Evolutionary conservation across 2,329 filamentous ascomycete species (phyloP).

Genomic region (Myrmaecium sp.): DNA sequence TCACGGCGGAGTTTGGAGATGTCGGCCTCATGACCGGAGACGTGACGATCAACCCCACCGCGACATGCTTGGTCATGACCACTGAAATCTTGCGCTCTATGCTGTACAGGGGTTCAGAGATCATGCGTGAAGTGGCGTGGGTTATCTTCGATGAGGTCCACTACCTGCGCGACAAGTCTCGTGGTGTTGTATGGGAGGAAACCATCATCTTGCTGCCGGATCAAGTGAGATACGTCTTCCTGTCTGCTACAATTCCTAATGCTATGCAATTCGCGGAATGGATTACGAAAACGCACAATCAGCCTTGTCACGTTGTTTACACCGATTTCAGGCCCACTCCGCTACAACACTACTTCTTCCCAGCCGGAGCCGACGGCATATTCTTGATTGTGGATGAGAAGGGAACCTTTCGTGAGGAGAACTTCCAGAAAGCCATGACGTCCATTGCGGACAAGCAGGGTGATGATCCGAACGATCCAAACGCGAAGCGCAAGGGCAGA

Average conservation of each 20-base stretch:
- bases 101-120: slow-evolving; percentile 94
- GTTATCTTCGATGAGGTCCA: slow-evolving; percentile 98
- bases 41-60: slow-evolving; percentile 97
- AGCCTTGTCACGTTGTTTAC: slow-evolving; percentile 97
- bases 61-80: slow-evolving; percentile 96
- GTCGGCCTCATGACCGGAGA: slow-evolving; percentile 97
- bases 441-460: slow-evolving; percentile 78
- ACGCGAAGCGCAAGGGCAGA: slow-evolving; percentile 67
- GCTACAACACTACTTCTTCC: slow-evolving; percentile 95
- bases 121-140: slow-evolving; percentile 98
- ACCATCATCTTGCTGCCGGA: slow-evolving; percentile 95
- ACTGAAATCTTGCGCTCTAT: slow-evolving; percentile 98
- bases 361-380: slow-evolving; percentile 79
- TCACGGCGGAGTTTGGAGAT: slow-evolving; percentile 87
- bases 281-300: slow-evolving; percentile 95
- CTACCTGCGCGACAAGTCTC: slow-evolving; percentile 85
- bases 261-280: slow-evolving; percentile 98
- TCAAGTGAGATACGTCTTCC: slow-evolving; percentile 96
- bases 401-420: slow-evolving; percentile 86
- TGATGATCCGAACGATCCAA: slow-evolving; percentile 60
- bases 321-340: slow-evolving; percentile 96
- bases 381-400: slow-evolving; percentile 94
- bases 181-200: slow-evolving; percentile 98
- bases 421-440: slow-evolving; percentile 92
- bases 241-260: slow-evolving; percentile 96